These are phyloP conservation scores for Aureobasidium lini DNA, from an alignment of 2,329 filamentous ascomycete species.

Conservation along the genomic window DNA sequence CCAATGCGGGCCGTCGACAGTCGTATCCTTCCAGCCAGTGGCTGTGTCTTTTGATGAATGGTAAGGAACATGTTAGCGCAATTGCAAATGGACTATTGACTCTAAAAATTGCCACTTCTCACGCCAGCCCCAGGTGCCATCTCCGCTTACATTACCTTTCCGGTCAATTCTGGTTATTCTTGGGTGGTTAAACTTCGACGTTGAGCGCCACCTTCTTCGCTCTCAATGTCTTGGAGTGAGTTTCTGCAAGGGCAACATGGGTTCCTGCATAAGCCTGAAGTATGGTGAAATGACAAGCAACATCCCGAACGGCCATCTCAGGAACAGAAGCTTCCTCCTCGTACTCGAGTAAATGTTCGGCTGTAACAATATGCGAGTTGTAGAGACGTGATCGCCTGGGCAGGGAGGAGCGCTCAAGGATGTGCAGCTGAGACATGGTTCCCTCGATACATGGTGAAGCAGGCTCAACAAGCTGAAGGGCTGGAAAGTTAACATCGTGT, in stretches of 20 bases:
- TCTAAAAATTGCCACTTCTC: slow-evolving; percentile 5
- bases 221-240: slow-evolving; percentile 2
- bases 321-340: not conserved
- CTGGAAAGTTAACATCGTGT: slow-evolving; percentile 1
- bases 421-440: not conserved
- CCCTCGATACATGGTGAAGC: not conserved
- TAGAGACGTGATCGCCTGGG: not conserved
- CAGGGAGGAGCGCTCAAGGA: not conserved
- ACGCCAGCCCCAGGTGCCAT: not conserved
- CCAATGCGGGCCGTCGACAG: slow-evolving; percentile 4
- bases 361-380: not conserved
- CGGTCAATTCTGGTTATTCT: not conserved
- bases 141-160: not conserved
- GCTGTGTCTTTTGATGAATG: not conserved
- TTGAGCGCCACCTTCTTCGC: slow-evolving; percentile 3
- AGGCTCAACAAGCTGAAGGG: slow-evolving; percentile 1
- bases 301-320: not conserved
- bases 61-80: slow-evolving; percentile 5
- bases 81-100: slow-evolving; percentile 3
- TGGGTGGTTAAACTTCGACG: not conserved
- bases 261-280: slow-evolving; percentile 10
- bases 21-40: slow-evolving; percentile 3
- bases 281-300: slow-evolving; percentile 2
- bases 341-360: not conserved
- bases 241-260: not conserved